phyloP scores from a whole-genome alignment of 169 alveolate species.

The Besnoitia besnoiti region DNA sequence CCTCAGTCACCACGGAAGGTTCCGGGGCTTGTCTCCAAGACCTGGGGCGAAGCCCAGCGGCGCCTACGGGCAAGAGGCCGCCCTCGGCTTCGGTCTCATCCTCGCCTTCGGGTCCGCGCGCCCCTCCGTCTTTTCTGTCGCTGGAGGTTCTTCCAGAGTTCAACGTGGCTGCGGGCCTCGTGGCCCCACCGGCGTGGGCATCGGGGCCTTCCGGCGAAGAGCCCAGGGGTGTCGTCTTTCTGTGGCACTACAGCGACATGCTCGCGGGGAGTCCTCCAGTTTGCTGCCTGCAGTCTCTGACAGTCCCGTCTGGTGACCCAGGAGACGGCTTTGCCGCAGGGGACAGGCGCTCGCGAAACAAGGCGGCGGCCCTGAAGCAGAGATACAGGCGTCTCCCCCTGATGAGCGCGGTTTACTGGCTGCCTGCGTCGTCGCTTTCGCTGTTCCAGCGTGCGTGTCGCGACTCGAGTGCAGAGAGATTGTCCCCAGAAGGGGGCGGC shows the following conservation, averaged over 20 bases:
- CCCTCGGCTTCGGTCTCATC: neutral
- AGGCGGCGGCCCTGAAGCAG: neutral
- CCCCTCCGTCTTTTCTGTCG: neutral
- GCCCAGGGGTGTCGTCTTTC: neutral
- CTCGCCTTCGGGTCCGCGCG: neutral
- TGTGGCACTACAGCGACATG: conserved; percentile 35
- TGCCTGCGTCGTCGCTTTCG: conserved; percentile 1
- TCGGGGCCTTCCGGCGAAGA: neutral
- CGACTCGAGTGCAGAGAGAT: neutral
- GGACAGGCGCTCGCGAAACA: neutral
- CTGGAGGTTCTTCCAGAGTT: conserved; percentile 2
- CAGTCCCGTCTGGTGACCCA: neutral
- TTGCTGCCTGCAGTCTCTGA: conserved; percentile 20
- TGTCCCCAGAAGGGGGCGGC: neutral
- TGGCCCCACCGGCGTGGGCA: neutral
- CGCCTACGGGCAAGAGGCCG: neutral
- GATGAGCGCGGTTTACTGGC: neutral
- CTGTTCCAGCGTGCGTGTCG: neutral
- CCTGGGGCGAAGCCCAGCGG: neutral
- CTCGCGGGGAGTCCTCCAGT: neutral
- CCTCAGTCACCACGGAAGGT: no score
- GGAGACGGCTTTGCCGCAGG: neutral
- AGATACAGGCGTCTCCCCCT: neutral
- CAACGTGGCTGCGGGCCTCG: conserved; percentile 1
- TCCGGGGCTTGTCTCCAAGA: no score